A percentile compares a stretch with the other conserved stretches of the same genome.
Evolutionary conservation across 768 basidiomycete genomes (phyloP).

Genomic region (Hygrocybe coccinea): DNA sequence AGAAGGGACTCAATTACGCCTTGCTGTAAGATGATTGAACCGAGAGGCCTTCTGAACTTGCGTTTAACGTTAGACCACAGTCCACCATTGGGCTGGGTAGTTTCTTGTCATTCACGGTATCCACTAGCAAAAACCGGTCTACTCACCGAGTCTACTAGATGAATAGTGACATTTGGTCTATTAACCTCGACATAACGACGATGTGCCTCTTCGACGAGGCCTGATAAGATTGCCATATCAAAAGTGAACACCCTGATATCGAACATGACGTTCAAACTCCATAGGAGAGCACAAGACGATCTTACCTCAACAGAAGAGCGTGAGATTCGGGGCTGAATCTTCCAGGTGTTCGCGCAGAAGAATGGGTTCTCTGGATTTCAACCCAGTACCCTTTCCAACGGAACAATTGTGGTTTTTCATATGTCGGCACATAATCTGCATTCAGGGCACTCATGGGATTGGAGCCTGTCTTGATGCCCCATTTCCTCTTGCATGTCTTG

Average conservation of each 20-base stretch:
- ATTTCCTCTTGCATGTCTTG: slow-evolving; percentile 37
- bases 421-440: slow-evolving; percentile 42
- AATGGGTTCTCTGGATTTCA: slow-evolving; percentile 26
- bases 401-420: slow-evolving; percentile 39
- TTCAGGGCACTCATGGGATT: slow-evolving; percentile 22
- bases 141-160: slow-evolving; percentile 32
- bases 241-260: slow-evolving; percentile 40
- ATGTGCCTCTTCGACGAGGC: slow-evolving; percentile 40
- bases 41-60: slow-evolving; percentile 48
- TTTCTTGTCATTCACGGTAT: background rate
- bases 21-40: slow-evolving; percentile 47
- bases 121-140: background rate
- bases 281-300: background rate
- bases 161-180: slow-evolving; percentile 40
- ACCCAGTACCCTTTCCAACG: slow-evolving; percentile 43
- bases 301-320: background rate
- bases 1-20: slow-evolving; percentile 45
- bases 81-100: slow-evolving; percentile 33
- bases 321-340: background rate
- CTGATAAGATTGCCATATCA: slow-evolving; percentile 37
- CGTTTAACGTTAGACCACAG: slow-evolving; percentile 45
- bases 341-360: background rate
- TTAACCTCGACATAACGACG: slow-evolving; percentile 38
- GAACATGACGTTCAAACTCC: background rate
- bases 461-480: slow-evolving; percentile 30